Evolutionary conservation across 371 early-diverging fungal species (phyloP), one percentile per base, ranked within the genome.

Genomic region (Mortierella sp.): DNA sequence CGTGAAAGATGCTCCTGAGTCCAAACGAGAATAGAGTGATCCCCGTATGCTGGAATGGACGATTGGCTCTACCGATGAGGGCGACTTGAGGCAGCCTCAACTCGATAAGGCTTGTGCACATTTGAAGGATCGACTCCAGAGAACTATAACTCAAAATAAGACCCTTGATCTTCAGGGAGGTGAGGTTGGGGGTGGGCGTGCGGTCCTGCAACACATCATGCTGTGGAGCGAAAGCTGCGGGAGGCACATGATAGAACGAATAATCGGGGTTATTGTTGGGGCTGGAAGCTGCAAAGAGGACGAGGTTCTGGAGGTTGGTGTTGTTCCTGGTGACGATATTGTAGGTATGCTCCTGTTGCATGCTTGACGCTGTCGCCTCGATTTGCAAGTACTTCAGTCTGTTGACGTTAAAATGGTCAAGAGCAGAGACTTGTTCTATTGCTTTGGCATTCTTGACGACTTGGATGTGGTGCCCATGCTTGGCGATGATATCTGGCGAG

Each of bases 381-480:
- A 50, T 50, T 2, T 50, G 50, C 16, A 77, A 53, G 34, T 28
- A 16, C 48, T 21, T 59, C 13, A 72, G 28, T 28, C 21, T 71
- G 37, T 11, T 43, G 19, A 71, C 44, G 14, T 11, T 48, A 1
- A 37, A 9, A 34, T 48, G 16, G 31, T 40, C 59, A 19, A 75
- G 34, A 8, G n/a, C 48, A 2, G 28, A 13, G 19, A 61, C 61
- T 61, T 34, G 28, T 8, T 4, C 34, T 19, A 61, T 31, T 19
- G 19, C 9, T 16, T 19, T 61, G 34, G 61, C 61, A 19, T 61
- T 54, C 16, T 43, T 69, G 59, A 76, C 44, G 24, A 70, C 28
- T 0, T 59, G 76, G n/a, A 76, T 57, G 55, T 54, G 44, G 19
- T 76, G 71, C 28, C 76, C 76, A 71, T 76, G 28, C n/a, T 40